Evolutionary conservation across 441 rosid species (phyloP).

Genomic region (Jatropha podagrica): DNA sequence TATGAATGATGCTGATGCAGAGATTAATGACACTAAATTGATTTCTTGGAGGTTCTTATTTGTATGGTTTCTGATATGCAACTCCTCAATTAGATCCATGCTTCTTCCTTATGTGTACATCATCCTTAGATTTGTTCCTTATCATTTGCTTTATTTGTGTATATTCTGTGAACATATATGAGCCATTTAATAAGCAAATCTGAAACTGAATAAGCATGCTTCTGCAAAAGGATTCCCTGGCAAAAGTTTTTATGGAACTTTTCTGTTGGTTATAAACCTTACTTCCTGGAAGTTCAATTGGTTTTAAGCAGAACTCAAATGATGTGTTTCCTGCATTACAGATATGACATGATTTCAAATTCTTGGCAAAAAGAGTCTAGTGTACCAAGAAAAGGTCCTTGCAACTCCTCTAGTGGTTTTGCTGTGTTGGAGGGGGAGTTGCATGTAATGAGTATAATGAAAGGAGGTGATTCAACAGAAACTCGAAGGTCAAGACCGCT

Average conservation of each 20-base stretch:
- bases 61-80: no score
- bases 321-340: conserved; percentile 22
- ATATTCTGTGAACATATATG: background rate
- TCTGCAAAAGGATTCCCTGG: background rate
- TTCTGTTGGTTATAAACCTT: background rate
- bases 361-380: conserved; percentile 61
- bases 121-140: no score
- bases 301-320: background rate
- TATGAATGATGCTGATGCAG: no score
- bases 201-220: background rate
- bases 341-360: conserved; percentile 61
- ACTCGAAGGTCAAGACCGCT: conserved; percentile 45
- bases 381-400: conserved; percentile 55
- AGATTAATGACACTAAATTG: no score
- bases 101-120: no score
- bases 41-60: no score
- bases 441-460: conserved; percentile 52
- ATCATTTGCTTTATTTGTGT: background rate
- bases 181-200: background rate
- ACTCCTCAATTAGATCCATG: no score
- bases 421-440: conserved; percentile 62
- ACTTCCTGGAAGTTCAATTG: background rate
- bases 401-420: conserved; percentile 53
- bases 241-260: background rate
- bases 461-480: conserved; percentile 47